phyloP scores from a whole-genome alignment of 1,139 yeast genomes.

The Blastobotrys arbuscula region DNA sequence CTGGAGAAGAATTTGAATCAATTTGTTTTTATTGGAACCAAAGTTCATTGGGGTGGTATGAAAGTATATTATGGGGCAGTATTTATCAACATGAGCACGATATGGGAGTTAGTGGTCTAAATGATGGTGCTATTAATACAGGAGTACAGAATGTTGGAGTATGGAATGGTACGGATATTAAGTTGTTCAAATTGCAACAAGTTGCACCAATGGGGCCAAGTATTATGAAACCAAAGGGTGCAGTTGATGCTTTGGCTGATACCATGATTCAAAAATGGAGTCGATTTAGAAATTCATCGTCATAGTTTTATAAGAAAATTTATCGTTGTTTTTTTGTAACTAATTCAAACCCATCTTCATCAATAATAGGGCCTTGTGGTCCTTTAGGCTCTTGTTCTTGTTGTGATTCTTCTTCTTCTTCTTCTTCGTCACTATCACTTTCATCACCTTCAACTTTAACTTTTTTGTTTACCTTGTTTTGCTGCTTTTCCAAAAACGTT shows the following conservation, averaged over 20 bases:
- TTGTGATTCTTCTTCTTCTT: constrained; percentile 39
- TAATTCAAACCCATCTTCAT: constrained; percentile 90
- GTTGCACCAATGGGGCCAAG: constrained; percentile 40
- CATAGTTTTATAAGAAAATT: constrained; percentile 26
- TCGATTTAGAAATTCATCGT: constrained; percentile 14
- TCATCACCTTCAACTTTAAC: constrained; percentile 41
- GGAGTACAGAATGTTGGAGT: constrained; percentile 27
- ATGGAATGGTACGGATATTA: constrained; percentile 63
- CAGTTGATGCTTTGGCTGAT: constrained; percentile 51
- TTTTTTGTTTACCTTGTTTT: constrained; percentile 34
- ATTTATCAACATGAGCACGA: constrained; percentile 47
- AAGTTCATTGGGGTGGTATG: constrained; percentile 71
- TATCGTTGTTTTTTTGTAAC: constrained; percentile 36
- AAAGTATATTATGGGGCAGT: constrained; percentile 59
- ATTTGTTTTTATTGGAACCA: constrained; percentile 57
- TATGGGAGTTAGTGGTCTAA: constrained; percentile 13
- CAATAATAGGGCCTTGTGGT: constrained; percentile 59
- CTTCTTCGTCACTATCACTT: constrained; percentile 43
- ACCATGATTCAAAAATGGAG: constrained; percentile 33
- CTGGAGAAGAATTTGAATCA: constrained; percentile 37
- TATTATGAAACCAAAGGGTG: constrained; percentile 38
- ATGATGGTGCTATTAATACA: constrained; percentile 17
- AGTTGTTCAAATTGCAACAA: constrained; percentile 52
- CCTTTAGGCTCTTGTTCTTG: constrained; percentile 32
- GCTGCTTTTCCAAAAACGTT: constrained; percentile 52